phyloP scores from a whole-genome alignment of 306 rosid species.

The Sechiopsis laciniata region DNA sequence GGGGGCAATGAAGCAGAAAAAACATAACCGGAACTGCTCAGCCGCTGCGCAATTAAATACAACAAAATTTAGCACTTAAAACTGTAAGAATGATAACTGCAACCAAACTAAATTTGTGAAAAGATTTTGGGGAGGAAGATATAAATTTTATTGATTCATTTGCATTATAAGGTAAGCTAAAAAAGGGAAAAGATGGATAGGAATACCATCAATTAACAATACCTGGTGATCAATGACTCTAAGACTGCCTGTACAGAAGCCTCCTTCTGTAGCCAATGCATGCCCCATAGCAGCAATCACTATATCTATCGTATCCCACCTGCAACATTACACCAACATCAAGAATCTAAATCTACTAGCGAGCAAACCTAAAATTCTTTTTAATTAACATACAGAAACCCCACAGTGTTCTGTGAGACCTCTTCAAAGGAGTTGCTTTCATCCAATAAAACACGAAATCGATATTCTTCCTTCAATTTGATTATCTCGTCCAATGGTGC shows the following conservation, averaged over 20 bases:
- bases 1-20: constrained; percentile 99
- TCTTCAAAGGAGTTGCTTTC: constrained; percentile 97
- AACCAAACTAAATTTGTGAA: background rate
- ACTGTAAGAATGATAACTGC: background rate
- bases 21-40: constrained; percentile 94
- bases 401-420: constrained; percentile 75
- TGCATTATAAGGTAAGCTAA: background rate
- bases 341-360: constrained; percentile 23
- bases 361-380: background rate
- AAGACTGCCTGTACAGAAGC: constrained; percentile 93
- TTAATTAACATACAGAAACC: constrained; percentile 59
- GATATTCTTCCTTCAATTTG: constrained; percentile 77
- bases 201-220: background rate
- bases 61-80: constrained; percentile 27
- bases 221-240: constrained; percentile 97
- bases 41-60: constrained; percentile 53
- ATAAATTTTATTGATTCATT: background rate
- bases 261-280: constrained; percentile 94
- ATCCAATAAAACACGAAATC: constrained; percentile 81
- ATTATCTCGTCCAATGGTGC: constrained; percentile 87
- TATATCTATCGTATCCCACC: constrained; percentile 85
- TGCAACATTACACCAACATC: constrained; percentile 36
- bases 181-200: background rate
- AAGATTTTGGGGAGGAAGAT: background rate
- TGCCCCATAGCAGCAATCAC: constrained; percentile 97